Conservation (phyloP, 805 yeast species). For the Sugiyamaella smithiae region DNA sequence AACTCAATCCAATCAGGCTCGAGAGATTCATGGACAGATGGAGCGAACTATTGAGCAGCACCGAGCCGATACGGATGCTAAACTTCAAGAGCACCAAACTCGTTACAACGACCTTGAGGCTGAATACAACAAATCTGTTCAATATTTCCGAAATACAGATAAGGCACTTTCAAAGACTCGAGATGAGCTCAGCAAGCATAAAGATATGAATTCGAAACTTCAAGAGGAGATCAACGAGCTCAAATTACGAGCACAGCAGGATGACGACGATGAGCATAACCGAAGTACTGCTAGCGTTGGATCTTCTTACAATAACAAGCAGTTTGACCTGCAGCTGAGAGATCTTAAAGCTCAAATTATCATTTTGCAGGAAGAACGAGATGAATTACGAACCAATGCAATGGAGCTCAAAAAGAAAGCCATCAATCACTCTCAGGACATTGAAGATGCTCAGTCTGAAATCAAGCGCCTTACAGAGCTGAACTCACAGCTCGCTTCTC, state of each 20-base stretch:
- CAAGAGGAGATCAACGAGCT: constrained; percentile 68
- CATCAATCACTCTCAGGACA: constrained; percentile 24
- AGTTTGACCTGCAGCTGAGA: constrained; percentile 69
- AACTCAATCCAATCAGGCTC: not conserved
- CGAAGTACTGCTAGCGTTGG: constrained; percentile 33
- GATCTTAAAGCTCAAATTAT: constrained; percentile 82
- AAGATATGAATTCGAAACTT: constrained; percentile 52
- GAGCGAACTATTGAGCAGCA: constrained; percentile 16
- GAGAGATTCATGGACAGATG: constrained; percentile 8
- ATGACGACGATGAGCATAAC: constrained; percentile 26
- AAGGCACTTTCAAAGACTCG: constrained; percentile 73
- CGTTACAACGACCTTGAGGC: constrained; percentile 49
- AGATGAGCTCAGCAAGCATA: constrained; percentile 62
- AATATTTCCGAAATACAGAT: constrained; percentile 69
- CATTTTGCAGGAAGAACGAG: constrained; percentile 79
- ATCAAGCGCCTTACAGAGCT: constrained; percentile 14
- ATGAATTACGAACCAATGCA: constrained; percentile 47
- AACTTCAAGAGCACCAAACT: constrained; percentile 23
- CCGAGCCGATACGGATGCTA: constrained; percentile 18
- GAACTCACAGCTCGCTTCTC: constrained; percentile 9
- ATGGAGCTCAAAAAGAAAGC: constrained; percentile 34
- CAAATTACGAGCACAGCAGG: constrained; percentile 48
- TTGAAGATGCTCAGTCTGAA: constrained; percentile 20
- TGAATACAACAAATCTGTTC: constrained; percentile 68
- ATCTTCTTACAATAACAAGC: constrained; percentile 39